Evolutionary conservation across 805 yeast species (phyloP).

Genomic region (Pichia insulana): DNA sequence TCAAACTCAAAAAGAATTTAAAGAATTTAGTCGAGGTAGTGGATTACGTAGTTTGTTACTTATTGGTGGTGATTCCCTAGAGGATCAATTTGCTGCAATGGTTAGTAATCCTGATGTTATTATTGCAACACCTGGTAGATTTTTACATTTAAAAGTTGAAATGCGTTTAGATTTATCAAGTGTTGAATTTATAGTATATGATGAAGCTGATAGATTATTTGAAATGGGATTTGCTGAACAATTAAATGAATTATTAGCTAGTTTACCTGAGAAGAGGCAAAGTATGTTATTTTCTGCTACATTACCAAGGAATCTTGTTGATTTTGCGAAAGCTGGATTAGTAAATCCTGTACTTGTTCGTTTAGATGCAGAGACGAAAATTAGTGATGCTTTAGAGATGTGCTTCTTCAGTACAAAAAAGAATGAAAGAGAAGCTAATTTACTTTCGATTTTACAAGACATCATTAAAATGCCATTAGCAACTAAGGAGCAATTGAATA

Average conservation of each 20-base stretch:
- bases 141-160: slow-evolving; percentile 89
- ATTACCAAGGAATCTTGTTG: slow-evolving; percentile 82
- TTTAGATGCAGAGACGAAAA: slow-evolving; percentile 84
- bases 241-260: slow-evolving; percentile 75
- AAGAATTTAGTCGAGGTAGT: slow-evolving; percentile 78
- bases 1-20: slow-evolving; percentile 83
- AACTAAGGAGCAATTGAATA: slow-evolving; percentile 54
- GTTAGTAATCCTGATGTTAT: slow-evolving; percentile 90
- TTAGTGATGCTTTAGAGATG: slow-evolving; percentile 88
- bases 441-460: slow-evolving; percentile 68
- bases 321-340: slow-evolving; percentile 95
- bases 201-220: slow-evolving; percentile 94
- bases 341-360: slow-evolving; percentile 87
- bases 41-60: slow-evolving; percentile 72
- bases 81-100: slow-evolving; percentile 90
- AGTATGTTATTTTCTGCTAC: slow-evolving; percentile 92
- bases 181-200: slow-evolving; percentile 87
- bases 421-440: slow-evolving; percentile 83
- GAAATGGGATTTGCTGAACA: slow-evolving; percentile 96
- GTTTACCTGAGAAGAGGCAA: slow-evolving; percentile 78
- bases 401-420: slow-evolving; percentile 73
- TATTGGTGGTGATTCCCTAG: slow-evolving; percentile 98
- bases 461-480: slow-evolving; percentile 80
- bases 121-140: slow-evolving; percentile 97
- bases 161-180: slow-evolving; percentile 80